These are phyloP conservation scores for Xylariaceae sp. DNA, from an alignment of 2,329 filamentous ascomycete genomes.

Conservation along the genomic window DNA sequence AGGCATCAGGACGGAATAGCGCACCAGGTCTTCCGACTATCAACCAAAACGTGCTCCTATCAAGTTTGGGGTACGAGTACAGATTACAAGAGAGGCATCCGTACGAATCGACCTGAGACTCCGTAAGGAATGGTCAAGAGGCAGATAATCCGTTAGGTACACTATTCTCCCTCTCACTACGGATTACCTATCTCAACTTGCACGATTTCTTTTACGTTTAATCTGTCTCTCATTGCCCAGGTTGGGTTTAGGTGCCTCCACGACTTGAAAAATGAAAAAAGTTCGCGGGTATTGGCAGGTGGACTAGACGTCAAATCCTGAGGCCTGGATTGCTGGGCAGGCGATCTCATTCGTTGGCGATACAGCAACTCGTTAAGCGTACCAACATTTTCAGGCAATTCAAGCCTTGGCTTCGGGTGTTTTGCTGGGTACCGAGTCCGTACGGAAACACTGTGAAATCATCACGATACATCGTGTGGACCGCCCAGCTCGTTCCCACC, in stretches of 20 bases:
- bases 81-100: too few species aligned
- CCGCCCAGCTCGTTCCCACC: not conserved
- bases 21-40: not conserved
- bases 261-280: too few species aligned
- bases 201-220: too few species aligned
- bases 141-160: too few species aligned
- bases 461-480: not conserved
- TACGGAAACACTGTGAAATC: not conserved
- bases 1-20: not conserved
- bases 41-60: not conserved
- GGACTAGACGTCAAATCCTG: not conserved
- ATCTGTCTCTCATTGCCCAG: too few species aligned
- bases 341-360: slow-evolving; percentile 6
- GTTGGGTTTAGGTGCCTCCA: too few species aligned
- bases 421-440: not conserved
- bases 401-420: slow-evolving; percentile 13
- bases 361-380: slow-evolving; percentile 4
- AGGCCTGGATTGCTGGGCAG: slow-evolving; percentile 11
- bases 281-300: too few species aligned
- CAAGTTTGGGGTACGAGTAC: not conserved
- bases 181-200: too few species aligned
- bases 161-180: too few species aligned
- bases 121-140: too few species aligned
- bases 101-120: too few species aligned
- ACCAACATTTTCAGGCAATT: slow-evolving; percentile 11